A percentile compares a stretch with the other conserved stretches of the same genome.
Conservation (phyloP, 2,329 filamentous ascomycete genomes). For the Rhynchosporium agropyri region DNA sequence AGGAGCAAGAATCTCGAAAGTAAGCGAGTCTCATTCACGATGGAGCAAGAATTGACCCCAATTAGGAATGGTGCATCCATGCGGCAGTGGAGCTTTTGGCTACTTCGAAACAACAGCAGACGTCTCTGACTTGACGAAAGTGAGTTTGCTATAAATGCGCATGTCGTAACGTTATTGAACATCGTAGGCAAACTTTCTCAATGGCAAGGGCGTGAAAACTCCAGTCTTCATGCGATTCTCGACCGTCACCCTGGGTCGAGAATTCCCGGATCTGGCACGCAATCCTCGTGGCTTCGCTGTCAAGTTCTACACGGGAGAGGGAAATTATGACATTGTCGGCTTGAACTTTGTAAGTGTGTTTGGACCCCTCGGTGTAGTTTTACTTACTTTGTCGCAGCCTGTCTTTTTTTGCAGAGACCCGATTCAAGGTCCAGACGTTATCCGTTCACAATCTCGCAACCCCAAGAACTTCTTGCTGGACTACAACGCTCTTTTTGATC, state of each 20-base stretch:
- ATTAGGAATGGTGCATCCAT: not conserved
- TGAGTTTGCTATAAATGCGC: not conserved
- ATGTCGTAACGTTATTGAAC: not conserved
- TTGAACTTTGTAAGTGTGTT: not conserved
- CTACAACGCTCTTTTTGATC: not conserved
- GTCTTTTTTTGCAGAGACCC: not conserved
- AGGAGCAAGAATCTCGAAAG: slow-evolving; percentile 3
- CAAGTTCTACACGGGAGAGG: not conserved
- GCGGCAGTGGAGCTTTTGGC: not conserved
- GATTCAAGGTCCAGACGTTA: not conserved
- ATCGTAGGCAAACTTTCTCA: slow-evolving; percentile 4
- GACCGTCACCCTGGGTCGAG: not conserved
- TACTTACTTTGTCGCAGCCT: not conserved
- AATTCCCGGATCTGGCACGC: slow-evolving; percentile 2
- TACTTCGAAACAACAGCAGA: slow-evolving; percentile 2
- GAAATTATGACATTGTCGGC: not conserved
- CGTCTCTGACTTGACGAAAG: not conserved
- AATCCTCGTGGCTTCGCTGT: slow-evolving; percentile 3
- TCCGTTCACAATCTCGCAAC: not conserved
- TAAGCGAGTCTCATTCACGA: not conserved
- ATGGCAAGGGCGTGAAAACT: not conserved
- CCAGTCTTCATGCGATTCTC: slow-evolving; percentile 2
- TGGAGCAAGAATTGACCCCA: not conserved
- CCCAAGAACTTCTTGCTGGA: slow-evolving; percentile 4
- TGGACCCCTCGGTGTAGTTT: not conserved